phyloP scores from a whole-genome alignment of 768 basidiomycete genomes.

The Agrocybe pediades region DNA sequence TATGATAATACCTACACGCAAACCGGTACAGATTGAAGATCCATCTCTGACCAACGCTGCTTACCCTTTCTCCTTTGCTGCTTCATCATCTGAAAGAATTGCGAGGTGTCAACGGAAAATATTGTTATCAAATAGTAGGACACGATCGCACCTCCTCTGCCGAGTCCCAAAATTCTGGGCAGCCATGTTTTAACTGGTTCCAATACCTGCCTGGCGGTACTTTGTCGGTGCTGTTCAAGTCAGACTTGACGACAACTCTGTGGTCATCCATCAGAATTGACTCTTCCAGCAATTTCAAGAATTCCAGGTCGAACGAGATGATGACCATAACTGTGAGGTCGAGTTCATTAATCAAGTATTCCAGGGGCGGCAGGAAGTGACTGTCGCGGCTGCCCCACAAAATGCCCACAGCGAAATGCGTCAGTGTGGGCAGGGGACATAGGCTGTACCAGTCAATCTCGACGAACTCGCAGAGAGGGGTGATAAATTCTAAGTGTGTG shows the following conservation, averaged over 20 bases:
- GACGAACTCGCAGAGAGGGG: conserved; percentile 17
- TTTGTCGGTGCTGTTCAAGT: conserved; percentile 26
- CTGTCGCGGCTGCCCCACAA: conserved; percentile 17
- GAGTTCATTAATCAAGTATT: conserved; percentile 15
- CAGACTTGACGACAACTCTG: conserved; percentile 26
- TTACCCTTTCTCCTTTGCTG: too few relatives aligned
- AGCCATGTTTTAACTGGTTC: conserved; percentile 22
- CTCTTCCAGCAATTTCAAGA: conserved; percentile 16
- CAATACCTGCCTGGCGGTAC: conserved; percentile 24
- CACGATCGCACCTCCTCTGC: too few relatives aligned
- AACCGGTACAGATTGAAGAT: too few relatives aligned
- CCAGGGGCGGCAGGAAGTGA: conserved; percentile 21
- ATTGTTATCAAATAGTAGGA: conserved; percentile 8
- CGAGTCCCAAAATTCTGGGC: conserved; percentile 31
- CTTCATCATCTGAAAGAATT: neutral
- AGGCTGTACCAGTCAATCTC: conserved; percentile 29
- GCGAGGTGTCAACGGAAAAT: neutral
- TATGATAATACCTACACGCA: too few relatives aligned
- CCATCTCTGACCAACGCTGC: too few relatives aligned
- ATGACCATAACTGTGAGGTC: conserved; percentile 24
- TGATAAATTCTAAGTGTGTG: conserved; percentile 31
- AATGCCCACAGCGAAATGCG: conserved; percentile 33
- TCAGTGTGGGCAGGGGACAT: conserved; percentile 26
- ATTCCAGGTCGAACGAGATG: conserved; percentile 22
- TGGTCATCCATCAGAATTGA: conserved; percentile 20